Evolutionary conservation across 1,284 basidiomycete genomes (phyloP).

Genomic region (Sanghuangporus weigelae): DNA sequence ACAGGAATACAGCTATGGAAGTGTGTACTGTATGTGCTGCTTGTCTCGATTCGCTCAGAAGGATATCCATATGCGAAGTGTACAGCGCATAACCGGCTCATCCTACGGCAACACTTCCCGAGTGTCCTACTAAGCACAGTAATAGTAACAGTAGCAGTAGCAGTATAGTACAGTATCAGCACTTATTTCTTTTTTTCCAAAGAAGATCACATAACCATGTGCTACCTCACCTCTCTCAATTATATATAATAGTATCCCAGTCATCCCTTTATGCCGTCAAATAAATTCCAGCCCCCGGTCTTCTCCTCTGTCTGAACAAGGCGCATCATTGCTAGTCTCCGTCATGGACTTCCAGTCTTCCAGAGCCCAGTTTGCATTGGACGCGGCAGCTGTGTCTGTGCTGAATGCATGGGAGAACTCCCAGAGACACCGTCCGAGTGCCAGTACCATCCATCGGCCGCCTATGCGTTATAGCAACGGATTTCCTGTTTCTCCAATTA

Average conservation of each 20-base stretch:
- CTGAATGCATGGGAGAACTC: slow-evolving; percentile 6
- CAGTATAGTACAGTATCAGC: not conserved
- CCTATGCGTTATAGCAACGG: not conserved
- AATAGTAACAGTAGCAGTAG: not conserved
- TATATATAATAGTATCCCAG: not conserved
- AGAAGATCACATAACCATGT: not conserved
- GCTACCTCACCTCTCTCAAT: not conserved
- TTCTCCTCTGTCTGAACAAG: not conserved
- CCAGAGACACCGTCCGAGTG: slow-evolving; percentile 21
- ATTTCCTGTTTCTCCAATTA: not conserved
- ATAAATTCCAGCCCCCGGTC: not conserved
- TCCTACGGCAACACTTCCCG: not conserved
- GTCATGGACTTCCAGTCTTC: slow-evolving; percentile 4
- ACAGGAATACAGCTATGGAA: not conserved
- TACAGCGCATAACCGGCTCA: too few relatives aligned
- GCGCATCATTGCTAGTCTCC: not conserved
- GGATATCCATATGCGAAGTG: not conserved
- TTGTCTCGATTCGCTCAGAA: not conserved
- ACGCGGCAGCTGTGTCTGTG: not conserved
- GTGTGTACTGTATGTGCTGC: not conserved
- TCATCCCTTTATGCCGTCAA: not conserved
- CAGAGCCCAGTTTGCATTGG: not conserved
- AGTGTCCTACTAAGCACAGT: too few relatives aligned
- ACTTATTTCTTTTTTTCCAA: not conserved
- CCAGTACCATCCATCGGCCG: slow-evolving; percentile 24